Conservation (phyloP, 345 rosid genomes). For the Eutrema japonicum region DNA sequence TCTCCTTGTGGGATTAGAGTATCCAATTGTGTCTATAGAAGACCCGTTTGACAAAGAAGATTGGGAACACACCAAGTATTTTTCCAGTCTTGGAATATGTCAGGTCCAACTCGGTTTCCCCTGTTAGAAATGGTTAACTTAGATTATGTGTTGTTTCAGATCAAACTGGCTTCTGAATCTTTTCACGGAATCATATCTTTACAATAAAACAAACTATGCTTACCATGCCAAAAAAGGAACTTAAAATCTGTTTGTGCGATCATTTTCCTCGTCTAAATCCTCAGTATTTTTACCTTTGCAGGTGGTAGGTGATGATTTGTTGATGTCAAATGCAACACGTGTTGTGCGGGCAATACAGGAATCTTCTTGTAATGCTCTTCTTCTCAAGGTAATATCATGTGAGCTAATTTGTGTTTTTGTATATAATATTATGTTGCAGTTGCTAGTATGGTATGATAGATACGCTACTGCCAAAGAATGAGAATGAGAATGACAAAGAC, state of each 20-base stretch:
- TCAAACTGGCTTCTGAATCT: constrained; percentile 13
- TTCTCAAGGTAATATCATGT: constrained; percentile 75
- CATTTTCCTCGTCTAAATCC: constrained; percentile 14
- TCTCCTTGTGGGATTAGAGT: constrained; percentile 53
- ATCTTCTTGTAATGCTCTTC: constrained; percentile 87
- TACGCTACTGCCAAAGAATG: not conserved
- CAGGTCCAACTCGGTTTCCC: constrained; percentile 63
- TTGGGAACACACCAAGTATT: constrained; percentile 81
- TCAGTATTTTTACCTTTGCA: constrained; percentile 44
- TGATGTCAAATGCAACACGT: constrained; percentile 89
- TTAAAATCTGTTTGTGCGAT: not conserved
- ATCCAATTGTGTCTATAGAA: constrained; percentile 86
- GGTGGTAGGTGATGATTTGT: constrained; percentile 90
- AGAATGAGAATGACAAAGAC: not conserved
- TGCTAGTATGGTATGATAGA: not conserved
- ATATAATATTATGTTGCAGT: not conserved
- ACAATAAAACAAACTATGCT: not conserved
- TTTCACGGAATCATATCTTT: not conserved
- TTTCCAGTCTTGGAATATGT: constrained; percentile 83
- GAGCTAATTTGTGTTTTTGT: not conserved
- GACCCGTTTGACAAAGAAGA: constrained; percentile 99
- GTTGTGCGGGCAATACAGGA: constrained; percentile 77
- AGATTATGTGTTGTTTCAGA: constrained; percentile 15
- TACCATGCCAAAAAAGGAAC: not conserved
- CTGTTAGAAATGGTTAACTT: constrained; percentile 9